phyloP scores from a whole-genome alignment of 148 eudicot genomes.

The Polygonum maritimum region DNA sequence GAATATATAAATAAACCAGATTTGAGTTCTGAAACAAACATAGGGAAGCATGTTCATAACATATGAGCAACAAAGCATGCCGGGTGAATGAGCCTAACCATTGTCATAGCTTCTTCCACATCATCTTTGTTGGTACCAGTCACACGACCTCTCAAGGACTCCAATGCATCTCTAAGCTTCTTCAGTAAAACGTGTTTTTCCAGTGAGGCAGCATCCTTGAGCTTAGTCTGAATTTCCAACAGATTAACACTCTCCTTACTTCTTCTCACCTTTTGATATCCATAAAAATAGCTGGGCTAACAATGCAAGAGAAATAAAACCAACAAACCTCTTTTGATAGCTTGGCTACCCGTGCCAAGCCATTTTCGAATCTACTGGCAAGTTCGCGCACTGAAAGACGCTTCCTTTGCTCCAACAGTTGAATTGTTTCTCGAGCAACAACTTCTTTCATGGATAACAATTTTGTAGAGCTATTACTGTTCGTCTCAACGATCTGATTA shows the following conservation, averaged over 20 bases:
- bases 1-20: constrained; percentile 2
- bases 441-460: constrained; percentile 69
- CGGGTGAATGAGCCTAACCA: constrained; percentile 39
- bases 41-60: background rate
- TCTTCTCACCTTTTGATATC: background rate
- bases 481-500: constrained; percentile 69
- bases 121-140: constrained; percentile 86
- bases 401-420: constrained; percentile 76
- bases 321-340: constrained; percentile 77
- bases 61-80: background rate
- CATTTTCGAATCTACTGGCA: constrained; percentile 89
- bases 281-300: background rate
- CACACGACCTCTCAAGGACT: constrained; percentile 79
- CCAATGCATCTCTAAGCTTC: constrained; percentile 94
- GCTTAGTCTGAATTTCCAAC: constrained; percentile 45
- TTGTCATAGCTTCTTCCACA: constrained; percentile 79
- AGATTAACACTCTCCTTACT: background rate
- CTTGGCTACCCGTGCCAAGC: constrained; percentile 87
- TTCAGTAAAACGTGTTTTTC: constrained; percentile 89
- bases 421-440: constrained; percentile 82
- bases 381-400: constrained; percentile 97
- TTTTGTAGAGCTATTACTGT: constrained; percentile 34
- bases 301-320: background rate
- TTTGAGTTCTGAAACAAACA: background rate
- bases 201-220: constrained; percentile 80